phyloP scores from a whole-genome alignment of 176 grass and related monocot species.

The Urochloa ruziziensis region DNA sequence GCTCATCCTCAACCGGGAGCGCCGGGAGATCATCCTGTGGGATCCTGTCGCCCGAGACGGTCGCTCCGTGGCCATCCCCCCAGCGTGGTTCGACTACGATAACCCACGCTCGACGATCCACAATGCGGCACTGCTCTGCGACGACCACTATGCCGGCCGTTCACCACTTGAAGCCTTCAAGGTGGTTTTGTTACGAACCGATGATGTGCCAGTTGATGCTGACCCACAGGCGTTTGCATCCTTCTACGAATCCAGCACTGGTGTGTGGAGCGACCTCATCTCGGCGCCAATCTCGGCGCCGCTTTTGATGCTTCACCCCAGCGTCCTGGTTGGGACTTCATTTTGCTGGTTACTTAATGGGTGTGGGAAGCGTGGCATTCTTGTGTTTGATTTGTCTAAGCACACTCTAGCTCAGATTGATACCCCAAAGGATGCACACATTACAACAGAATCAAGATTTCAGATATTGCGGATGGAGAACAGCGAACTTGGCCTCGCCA shows the following conservation, averaged over 20 bases:
- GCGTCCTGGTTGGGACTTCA: not conserved
- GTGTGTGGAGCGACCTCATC: not conserved
- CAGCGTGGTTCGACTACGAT: not conserved
- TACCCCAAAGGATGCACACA: not conserved
- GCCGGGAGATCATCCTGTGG: not conserved
- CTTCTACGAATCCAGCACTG: not conserved
- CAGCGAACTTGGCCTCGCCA: not conserved
- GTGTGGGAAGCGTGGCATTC: not conserved
- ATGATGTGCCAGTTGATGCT: not conserved
- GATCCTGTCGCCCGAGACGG: not conserved
- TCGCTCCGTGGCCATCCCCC: not conserved
- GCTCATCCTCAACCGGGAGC: not conserved
- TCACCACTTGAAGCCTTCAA: not conserved
- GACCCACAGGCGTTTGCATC: not conserved
- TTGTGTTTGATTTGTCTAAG: not conserved
- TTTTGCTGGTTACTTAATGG: not conserved
- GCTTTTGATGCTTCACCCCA: fast-evolving
- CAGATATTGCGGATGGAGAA: not conserved
- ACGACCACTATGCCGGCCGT: not conserved
- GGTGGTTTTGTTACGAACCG: not conserved
- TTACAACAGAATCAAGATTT: too few relatives aligned
- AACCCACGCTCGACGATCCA: not conserved
- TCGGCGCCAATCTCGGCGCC: not conserved
- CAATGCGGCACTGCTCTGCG: not conserved
- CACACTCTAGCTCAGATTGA: not conserved